phyloP scores from a whole-genome alignment of 2,329 filamentous ascomycete species.

The Colletotrichum gloeosporioides region DNA sequence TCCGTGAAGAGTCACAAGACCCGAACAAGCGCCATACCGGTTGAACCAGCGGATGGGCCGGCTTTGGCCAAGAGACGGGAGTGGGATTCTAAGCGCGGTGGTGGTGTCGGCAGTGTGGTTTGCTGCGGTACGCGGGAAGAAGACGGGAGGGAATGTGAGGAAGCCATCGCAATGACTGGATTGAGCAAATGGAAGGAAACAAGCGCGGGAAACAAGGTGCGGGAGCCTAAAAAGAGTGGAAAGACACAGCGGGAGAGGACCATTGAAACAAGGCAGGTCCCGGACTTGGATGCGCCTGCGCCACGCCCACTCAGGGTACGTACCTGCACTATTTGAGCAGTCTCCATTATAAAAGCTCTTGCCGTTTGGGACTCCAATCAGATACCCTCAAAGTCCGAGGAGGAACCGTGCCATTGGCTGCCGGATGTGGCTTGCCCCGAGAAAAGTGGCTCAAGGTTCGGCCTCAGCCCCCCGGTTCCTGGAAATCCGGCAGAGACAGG shows the following conservation, averaged over 20 bases:
- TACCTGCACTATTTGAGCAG: background rate
- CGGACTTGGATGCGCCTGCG: background rate
- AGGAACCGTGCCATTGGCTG: background rate
- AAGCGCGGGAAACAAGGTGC: background rate
- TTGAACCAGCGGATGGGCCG: background rate
- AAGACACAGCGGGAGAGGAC: background rate
- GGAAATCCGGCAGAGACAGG: background rate
- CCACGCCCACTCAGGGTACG: background rate
- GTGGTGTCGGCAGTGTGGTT: background rate
- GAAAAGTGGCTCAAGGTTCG: background rate
- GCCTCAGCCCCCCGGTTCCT: background rate
- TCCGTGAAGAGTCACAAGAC: background rate
- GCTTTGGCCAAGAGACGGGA: background rate
- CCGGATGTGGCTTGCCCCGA: background rate
- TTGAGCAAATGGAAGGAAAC: background rate
- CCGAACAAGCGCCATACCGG: background rate
- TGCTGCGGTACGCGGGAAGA: slow-evolving; percentile 9
- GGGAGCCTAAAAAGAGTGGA: background rate
- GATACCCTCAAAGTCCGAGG: background rate
- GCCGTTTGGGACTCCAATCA: background rate
- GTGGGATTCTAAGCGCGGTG: background rate
- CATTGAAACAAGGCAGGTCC: background rate
- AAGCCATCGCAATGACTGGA: background rate
- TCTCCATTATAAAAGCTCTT: background rate
- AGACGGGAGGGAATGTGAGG: background rate